Evolutionary conservation across 805 yeast genomes (phyloP), one percentile per base, ranked within the genome.

Genomic region (Cyberlindnera americana): DNA sequence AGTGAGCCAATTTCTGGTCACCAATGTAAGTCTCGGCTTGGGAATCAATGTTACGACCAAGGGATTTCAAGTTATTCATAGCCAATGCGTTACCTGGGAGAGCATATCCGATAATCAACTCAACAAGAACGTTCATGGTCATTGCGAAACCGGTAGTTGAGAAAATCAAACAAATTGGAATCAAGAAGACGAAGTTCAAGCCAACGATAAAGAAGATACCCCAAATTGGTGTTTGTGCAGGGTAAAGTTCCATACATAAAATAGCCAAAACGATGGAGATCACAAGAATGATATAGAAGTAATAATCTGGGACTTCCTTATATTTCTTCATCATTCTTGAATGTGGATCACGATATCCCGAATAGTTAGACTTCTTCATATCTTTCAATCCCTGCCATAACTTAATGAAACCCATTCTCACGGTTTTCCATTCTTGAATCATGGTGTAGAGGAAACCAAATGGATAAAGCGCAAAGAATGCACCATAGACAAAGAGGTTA

Each of bases 21-120:
- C 74, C 69, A 38, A 78, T 73, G 58, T 73, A 81, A 51, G 67
- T 72, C 46, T 78, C 77, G 8, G 86, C 83, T 58, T 79, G 85
- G 24, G 73, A 72, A 52, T 77, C 81, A 46, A 78, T 75, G 53
- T 78, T 79, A 35, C 76, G 73, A 30, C 80, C 81, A 37, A 67
- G 67, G 2, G 75, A 70, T 44, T 76, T 75, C 44, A 76, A 55
- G 13, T 73, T 63, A 66, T 71, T 73, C 42, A 75, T 58, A 10
- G 81, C 81, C 32, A 66, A 53, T 19, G 77, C 80, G 41, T 76
- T 73, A 36, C 48, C 48, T 32, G 78, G 78, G 14, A 73, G 53
- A 4, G 79, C 76, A 50, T 75, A 74, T 21, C 81, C 80, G 38
- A 73, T 61, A 43, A 78, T 72, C 52, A 78, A 66, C 55, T 77